Base-by-base conservation (phyloP, 805 yeast genomes). In the Candida pseudoglaebosa region DNA sequence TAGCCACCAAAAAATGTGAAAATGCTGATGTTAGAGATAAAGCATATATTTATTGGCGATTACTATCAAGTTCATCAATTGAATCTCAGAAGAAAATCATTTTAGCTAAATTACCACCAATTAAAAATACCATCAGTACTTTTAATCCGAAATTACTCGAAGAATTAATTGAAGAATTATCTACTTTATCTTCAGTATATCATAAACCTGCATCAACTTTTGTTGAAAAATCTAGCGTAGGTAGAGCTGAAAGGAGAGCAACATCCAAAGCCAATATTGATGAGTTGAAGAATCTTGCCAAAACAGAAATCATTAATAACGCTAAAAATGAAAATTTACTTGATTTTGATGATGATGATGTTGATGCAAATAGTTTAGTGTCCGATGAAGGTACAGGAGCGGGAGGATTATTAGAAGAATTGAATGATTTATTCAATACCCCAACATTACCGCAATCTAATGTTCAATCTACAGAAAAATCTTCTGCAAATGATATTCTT, bases 121-220 rank as follows among this genome's bases (percentile, higher is more conserved):
- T 93, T 42, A 75, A 78, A 32, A 74, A 87, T 2, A 82, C 89
- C 2, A 77, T 90, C 21, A 82, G 88, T 30, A 61, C 71, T 14
- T 82, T 90, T 52, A 80, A 87, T 29, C 82, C 86, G 0, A 71
- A 68, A 16, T 69, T 88, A 4, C 71, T 90, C 41, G 77, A 80
- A 30, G 82, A 78, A 45, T 70, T 93, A 36, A 54, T 91, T 21
- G 56, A 66, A n/a, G 95, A 91, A 55, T 63, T 91, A 40, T 81
- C 95, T 2, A 83, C 93, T 6, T 72, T 93, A 44, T 82, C 96
- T 28, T 87, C 97, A 0, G 93, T 93, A 2, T 87, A 87, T 54
- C 95, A 84, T 61, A 84, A 83, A 54, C 95, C 97, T 9, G 78
- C 85, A 4, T 67, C 77, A 14, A 69, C 79, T 24, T 83, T 84